Percentiles rank a stretch among this genome's conserved stretches.
These are phyloP conservation scores for Chaetoceros tenuissimus DNA, from an alignment of 108 stramenopile genomes.

Conservation along the genomic window DNA sequence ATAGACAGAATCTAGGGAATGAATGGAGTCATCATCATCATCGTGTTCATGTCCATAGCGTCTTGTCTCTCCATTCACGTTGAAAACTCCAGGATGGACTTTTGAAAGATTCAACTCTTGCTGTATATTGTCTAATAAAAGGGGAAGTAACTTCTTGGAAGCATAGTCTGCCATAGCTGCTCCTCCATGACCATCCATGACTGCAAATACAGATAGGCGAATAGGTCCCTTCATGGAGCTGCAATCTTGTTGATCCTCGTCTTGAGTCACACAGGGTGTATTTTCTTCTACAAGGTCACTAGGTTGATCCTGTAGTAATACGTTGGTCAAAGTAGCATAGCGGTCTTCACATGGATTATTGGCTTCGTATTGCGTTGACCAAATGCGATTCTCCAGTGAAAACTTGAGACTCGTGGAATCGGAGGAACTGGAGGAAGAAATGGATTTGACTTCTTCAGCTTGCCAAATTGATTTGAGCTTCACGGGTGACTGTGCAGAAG, in stretches of 20 bases:
- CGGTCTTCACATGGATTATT: conserved; percentile 77
- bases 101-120: conserved; percentile 62
- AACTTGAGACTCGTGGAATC: no score
- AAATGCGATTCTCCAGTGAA: not conserved
- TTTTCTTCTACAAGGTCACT: conserved; percentile 31
- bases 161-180: conserved; percentile 77
- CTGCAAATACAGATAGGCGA: conserved; percentile 67
- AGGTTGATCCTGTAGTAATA: conserved; percentile 37
- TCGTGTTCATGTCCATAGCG: not conserved
- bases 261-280: no score
- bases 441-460: no score
- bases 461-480: no score
- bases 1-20: not conserved
- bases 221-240: no score
- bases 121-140: conserved; percentile 59
- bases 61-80: conserved; percentile 56
- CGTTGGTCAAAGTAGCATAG: conserved; percentile 63
- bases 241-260: conserved; percentile 28
- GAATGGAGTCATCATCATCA: not conserved
- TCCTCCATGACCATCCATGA: conserved; percentile 85
- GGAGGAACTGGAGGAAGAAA: no score
- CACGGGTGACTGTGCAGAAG: no score
- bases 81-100: conserved; percentile 66
- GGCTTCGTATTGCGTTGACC: conserved; percentile 12
- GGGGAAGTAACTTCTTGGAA: conserved; percentile 61